phyloP scores from a whole-genome alignment of 1,284 basidiomycete species.

The Rhodotorula mucilaginosa region DNA sequence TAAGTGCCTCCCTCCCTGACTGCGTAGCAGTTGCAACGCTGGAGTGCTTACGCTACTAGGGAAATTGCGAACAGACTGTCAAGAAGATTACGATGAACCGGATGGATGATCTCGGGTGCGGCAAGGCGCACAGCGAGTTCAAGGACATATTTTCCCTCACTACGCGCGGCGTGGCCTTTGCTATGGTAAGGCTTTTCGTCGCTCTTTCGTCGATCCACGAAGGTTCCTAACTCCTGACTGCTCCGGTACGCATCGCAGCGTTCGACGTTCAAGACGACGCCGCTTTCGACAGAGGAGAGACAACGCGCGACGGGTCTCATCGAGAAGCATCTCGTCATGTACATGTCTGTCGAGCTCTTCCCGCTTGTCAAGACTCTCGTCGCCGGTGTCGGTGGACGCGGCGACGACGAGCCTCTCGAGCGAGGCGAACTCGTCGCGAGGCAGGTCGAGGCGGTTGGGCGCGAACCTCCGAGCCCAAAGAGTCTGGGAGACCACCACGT shows the following conservation, averaged over 20 bases:
- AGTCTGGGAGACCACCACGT: conserved; percentile 6
- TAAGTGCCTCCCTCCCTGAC: not conserved
- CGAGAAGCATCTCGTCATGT: conserved; percentile 30
- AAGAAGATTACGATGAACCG: conserved; percentile 23
- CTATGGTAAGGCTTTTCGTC: conserved; percentile 19
- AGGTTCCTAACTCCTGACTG: not conserved
- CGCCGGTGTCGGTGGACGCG: not conserved
- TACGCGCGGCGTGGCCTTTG: conserved; percentile 30
- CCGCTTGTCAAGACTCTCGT: not conserved
- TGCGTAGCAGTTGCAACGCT: too few species aligned
- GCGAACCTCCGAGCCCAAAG: conserved; percentile 3
- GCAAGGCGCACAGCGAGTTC: conserved; percentile 20
- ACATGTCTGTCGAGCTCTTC: conserved; percentile 2
- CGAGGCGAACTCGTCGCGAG: not conserved
- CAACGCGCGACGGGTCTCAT: conserved; percentile 7
- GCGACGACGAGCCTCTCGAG: not conserved
- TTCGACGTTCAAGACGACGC: conserved; percentile 2
- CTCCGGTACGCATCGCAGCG: conserved; percentile 10
- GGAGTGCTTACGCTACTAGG: too few species aligned
- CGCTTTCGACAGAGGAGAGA: conserved; percentile 6
- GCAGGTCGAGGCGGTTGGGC: not conserved
- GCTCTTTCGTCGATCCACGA: too few species aligned
- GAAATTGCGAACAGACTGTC: conserved; percentile 15
- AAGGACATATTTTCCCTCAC: conserved; percentile 31
- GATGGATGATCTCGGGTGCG: conserved; percentile 14